A percentile compares a stretch with the other conserved stretches of the same genome.
These are phyloP conservation scores for Sclerotinia glacialis DNA, from an alignment of 2,329 filamentous ascomycete species.

Conservation along the genomic window DNA sequence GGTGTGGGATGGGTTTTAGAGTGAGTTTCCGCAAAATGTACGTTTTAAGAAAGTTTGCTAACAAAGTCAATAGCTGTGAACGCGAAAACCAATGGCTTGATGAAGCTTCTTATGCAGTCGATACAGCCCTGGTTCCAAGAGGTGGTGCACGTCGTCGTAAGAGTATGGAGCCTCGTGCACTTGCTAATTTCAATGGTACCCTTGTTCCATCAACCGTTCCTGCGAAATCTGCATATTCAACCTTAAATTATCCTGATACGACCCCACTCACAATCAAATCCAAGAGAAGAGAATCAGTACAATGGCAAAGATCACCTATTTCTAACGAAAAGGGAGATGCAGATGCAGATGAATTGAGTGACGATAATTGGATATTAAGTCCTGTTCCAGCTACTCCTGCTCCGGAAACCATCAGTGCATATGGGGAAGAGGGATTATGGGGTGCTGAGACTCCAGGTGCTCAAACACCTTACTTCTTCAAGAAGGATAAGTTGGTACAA, in stretches of 20 bases:
- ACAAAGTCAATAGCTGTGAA: constrained; percentile 58
- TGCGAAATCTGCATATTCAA: constrained; percentile 33
- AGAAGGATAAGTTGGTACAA: constrained; percentile 37
- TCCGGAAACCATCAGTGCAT: constrained; percentile 36
- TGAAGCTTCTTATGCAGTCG: constrained; percentile 66
- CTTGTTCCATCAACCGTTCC: constrained; percentile 47
- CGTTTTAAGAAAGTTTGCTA: constrained; percentile 37
- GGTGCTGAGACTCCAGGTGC: constrained; percentile 35
- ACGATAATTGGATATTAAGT: constrained; percentile 34
- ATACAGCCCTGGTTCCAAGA: constrained; percentile 64
- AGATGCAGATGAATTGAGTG: constrained; percentile 26
- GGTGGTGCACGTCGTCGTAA: constrained; percentile 71
- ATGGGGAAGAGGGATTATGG: constrained; percentile 36
- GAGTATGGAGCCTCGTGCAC: constrained; percentile 73
- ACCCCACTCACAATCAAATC: constrained; percentile 36
- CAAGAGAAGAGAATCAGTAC: constrained; percentile 36
- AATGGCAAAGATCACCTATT: constrained; percentile 39
- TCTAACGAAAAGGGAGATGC: constrained; percentile 21
- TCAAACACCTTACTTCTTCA: constrained; percentile 39
- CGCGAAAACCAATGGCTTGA: constrained; percentile 74
- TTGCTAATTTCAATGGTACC: constrained; percentile 67
- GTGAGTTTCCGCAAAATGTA: constrained; percentile 51
- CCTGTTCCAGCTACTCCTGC: constrained; percentile 38
- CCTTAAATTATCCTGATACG: constrained; percentile 37
- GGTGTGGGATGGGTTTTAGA: constrained; percentile 87